Conservation (phyloP, 345 rosid genomes). For the Gossypium mustelinum region DNA sequence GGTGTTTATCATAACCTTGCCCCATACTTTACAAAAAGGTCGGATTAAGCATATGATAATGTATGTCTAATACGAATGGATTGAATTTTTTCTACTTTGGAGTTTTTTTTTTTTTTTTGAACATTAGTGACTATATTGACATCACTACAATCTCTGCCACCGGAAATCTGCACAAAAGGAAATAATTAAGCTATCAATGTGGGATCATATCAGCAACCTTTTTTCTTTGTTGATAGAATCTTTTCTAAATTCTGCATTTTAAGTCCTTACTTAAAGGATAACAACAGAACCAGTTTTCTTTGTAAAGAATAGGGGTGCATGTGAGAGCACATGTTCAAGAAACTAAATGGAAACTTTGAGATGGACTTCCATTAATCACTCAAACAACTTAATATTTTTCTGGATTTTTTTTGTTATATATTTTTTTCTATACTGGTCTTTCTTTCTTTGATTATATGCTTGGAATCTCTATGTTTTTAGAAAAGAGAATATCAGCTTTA, state of each 20-base stretch:
- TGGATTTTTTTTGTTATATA: neutral
- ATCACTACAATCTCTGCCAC: neutral
- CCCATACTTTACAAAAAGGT: no score
- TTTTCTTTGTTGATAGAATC: conserved; percentile 25
- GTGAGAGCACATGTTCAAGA: conserved; percentile 23
- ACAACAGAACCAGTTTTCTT: conserved; percentile 7
- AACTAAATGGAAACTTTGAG: neutral
- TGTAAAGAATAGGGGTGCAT: conserved; percentile 13
- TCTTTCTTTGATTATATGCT: neutral
- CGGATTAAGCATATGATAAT: no score
- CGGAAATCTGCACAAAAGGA: neutral
- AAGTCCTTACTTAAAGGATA: neutral
- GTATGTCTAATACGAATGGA: no score
- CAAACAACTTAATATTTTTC: neutral
- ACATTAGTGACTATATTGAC: neutral
- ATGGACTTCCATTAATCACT: conserved; percentile 1
- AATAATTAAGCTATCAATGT: neutral
- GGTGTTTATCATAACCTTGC: no score
- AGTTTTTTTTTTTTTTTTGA: no score
- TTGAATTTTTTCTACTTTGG: no score
- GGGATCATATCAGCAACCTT: neutral
- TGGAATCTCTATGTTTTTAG: neutral
- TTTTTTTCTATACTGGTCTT: neutral
- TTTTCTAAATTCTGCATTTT: conserved; percentile 12
- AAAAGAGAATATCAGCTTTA: neutral